These are phyloP conservation scores for Tolypocladium guangdongense DNA, from an alignment of 2,329 filamentous ascomycete species.

Conservation along the genomic window DNA sequence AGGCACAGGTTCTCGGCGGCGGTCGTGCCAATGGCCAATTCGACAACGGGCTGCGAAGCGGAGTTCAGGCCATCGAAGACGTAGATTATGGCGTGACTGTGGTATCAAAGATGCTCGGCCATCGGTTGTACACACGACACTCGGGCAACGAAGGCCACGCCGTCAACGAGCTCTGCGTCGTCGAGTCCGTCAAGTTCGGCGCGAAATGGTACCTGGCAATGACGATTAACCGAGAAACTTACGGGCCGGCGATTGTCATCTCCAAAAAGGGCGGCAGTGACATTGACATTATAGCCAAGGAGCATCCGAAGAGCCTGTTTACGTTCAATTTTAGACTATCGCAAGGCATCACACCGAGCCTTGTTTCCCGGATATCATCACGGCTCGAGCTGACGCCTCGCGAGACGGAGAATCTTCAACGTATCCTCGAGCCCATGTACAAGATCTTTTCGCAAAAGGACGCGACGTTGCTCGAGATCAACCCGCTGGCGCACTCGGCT, in stretches of 20 bases:
- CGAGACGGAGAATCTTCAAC: constrained; percentile 7
- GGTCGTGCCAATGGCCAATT: constrained; percentile 4
- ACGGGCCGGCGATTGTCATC: constrained; percentile 24
- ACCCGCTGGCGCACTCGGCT: constrained; percentile 19
- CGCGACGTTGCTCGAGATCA: constrained; percentile 33
- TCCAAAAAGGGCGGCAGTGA: constrained; percentile 13
- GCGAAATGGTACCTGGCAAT: constrained; percentile 30
- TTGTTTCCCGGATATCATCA: constrained; percentile 8
- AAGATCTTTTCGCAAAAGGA: constrained; percentile 34
- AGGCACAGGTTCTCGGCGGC: constrained; percentile 14
- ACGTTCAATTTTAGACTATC: constrained; percentile 15
- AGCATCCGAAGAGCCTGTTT: background rate
- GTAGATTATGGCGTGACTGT: constrained; percentile 8
- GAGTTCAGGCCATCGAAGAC: constrained; percentile 4
- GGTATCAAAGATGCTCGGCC: constrained; percentile 11
- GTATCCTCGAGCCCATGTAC: constrained; percentile 13
- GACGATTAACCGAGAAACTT: constrained; percentile 30
- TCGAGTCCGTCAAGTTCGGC: constrained; percentile 17
- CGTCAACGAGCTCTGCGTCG: constrained; percentile 24
- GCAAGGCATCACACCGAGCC: constrained; percentile 13
- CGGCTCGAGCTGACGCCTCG: background rate
- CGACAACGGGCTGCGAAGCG: constrained; percentile 4
- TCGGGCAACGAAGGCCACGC: constrained; percentile 1
- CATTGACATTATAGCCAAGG: constrained; percentile 9
- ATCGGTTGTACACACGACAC: background rate